Conservation (phyloP, 306 rosid genomes). For the Inga oerstediana region DNA sequence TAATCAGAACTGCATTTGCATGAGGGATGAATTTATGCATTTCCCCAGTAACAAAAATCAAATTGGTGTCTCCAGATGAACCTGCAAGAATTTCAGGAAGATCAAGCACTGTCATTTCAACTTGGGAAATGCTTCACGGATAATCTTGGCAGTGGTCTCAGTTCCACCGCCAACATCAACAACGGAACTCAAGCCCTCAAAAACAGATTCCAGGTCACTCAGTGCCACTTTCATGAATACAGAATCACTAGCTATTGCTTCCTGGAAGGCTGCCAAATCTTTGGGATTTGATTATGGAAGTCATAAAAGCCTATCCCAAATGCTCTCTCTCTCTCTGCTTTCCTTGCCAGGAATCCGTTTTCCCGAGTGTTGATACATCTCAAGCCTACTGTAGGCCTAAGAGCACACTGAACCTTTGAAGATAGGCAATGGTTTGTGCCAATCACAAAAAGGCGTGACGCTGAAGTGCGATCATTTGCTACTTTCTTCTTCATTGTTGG, state of each 20-base stretch:
- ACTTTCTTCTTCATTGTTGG: neutral
- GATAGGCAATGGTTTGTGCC: neutral
- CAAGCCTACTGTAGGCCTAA: neutral
- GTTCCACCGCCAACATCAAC: neutral
- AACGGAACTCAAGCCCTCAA: neutral
- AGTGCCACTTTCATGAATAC: neutral
- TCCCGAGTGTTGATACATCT: neutral
- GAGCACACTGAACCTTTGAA: neutral
- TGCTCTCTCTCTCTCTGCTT: neutral
- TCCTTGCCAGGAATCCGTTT: neutral
- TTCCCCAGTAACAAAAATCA: neutral
- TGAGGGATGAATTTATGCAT: neutral
- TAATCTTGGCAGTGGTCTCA: neutral
- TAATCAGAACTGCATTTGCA: neutral
- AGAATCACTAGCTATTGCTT: neutral
- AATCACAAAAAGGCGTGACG: neutral
- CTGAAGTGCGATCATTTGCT: neutral
- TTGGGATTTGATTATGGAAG: neutral
- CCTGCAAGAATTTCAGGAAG: neutral
- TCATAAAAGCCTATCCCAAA: neutral
- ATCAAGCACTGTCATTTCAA: neutral
- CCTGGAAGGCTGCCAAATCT: neutral
- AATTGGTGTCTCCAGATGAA: neutral
- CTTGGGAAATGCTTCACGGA: neutral
- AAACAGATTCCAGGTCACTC: neutral